A percentile compares a stretch with the other conserved stretches of the same genome.
These are phyloP conservation scores for Psilocybe azurescens DNA, from an alignment of 768 basidiomycete genomes.

Conservation along the genomic window DNA sequence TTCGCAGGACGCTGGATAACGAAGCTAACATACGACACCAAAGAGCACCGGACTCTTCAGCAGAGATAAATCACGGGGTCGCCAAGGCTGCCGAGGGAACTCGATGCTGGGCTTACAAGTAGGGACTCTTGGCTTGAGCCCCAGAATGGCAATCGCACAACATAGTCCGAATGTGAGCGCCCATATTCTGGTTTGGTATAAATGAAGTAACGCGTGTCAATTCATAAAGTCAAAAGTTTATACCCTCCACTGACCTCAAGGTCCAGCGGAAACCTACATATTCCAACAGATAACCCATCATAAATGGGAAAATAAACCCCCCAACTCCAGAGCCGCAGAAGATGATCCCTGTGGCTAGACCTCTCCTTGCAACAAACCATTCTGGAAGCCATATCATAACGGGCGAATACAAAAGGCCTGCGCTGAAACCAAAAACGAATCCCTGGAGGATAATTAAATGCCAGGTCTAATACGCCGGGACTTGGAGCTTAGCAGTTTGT, in stretches of 20 bases:
- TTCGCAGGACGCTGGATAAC: too few relatives aligned
- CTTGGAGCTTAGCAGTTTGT: neutral
- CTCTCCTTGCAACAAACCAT: slow-evolving; percentile 7
- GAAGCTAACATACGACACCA: neutral
- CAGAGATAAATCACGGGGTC: neutral
- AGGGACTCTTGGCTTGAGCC: slow-evolving; percentile 9
- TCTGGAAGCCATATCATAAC: slow-evolving; percentile 12
- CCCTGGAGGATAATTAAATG: slow-evolving; percentile 9
- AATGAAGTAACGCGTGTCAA: neutral
- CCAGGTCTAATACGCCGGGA: neutral
- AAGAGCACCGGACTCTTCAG: slow-evolving; percentile 6
- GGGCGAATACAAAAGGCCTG: neutral
- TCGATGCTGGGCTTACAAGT: neutral
- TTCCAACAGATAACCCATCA: slow-evolving; percentile 8
- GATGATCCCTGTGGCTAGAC: slow-evolving; percentile 4
- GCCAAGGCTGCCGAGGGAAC: neutral
- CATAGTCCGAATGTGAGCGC: neutral
- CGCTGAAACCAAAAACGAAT: slow-evolving; percentile 8
- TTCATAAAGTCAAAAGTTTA: too few relatives aligned
- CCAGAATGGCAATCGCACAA: neutral
- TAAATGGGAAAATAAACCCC: slow-evolving; percentile 3
- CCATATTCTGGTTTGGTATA: neutral
- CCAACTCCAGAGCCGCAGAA: slow-evolving; percentile 8
- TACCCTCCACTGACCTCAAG: neutral
- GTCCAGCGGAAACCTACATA: slow-evolving; percentile 9